Conservation (phyloP, 192 early-diverging fungal species). For the Mortierella hygrophila region DNA sequence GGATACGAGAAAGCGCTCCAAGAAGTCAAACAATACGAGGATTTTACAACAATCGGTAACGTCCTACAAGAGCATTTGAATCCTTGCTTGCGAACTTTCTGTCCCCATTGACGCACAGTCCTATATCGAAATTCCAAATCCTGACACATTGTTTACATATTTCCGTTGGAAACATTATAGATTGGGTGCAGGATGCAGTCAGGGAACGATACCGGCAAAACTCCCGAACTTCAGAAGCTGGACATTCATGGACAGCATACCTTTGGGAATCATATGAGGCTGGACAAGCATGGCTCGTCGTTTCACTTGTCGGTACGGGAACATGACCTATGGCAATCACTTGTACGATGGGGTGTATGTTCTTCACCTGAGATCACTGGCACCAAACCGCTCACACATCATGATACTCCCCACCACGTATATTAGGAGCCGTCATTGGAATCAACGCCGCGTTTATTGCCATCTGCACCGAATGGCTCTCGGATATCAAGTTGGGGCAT, state of each 20-base stretch:
- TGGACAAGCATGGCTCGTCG: conserved; percentile 88
- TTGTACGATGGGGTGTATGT: neutral
- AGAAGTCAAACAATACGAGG: conserved; percentile 71
- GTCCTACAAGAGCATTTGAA: neutral
- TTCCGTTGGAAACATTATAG: conserved; percentile 37
- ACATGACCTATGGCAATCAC: neutral
- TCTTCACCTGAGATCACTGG: neutral
- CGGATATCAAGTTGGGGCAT: conserved; percentile 88
- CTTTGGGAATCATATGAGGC: conserved; percentile 73
- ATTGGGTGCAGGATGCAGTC: conserved; percentile 78
- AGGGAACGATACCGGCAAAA: conserved; percentile 69
- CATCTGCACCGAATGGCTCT: conserved; percentile 92
- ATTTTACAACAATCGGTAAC: conserved; percentile 77
- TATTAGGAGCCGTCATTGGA: conserved; percentile 76
- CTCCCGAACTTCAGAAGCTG: conserved; percentile 49
- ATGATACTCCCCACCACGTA: neutral
- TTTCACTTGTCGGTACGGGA: conserved; percentile 78
- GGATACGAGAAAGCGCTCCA: conserved; percentile 63
- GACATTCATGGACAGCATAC: conserved; percentile 66
- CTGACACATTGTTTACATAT: neutral
- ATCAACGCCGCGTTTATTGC: conserved; percentile 90
- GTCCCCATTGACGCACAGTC: conserved; percentile 6
- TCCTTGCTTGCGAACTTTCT: neutral
- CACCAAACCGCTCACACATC: neutral
- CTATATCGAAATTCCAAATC: neutral